These are phyloP conservation scores for Citrus sinensis DNA, from an alignment of 345 rosid species.

Conservation along the genomic window DVS_A1.0 CM039169.1:31863501-31864000, in stretches of 20 bases:
- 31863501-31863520: conserved; percentile 94
- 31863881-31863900: neutral
- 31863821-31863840: neutral
- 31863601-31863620: conserved; percentile 61
- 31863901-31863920: neutral
- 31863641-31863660: neutral
- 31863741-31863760: neutral
- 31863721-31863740: neutral
- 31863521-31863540: conserved; percentile 95
- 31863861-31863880: neutral
- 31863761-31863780: neutral
- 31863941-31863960: neutral
- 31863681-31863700: neutral
- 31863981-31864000: neutral
- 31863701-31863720: neutral
- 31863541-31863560: conserved; percentile 96
- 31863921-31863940: neutral
- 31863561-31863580: conserved; percentile 78
- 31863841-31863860: neutral
- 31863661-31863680: neutral
- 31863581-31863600: conserved; percentile 72
- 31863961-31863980: neutral
- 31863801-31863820: neutral
- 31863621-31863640: neutral
- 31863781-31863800: neutral